These are phyloP conservation scores for Fusarium sp. DNA, from an alignment of 2,329 filamentous ascomycete species.

Conservation along the genomic window DNA sequence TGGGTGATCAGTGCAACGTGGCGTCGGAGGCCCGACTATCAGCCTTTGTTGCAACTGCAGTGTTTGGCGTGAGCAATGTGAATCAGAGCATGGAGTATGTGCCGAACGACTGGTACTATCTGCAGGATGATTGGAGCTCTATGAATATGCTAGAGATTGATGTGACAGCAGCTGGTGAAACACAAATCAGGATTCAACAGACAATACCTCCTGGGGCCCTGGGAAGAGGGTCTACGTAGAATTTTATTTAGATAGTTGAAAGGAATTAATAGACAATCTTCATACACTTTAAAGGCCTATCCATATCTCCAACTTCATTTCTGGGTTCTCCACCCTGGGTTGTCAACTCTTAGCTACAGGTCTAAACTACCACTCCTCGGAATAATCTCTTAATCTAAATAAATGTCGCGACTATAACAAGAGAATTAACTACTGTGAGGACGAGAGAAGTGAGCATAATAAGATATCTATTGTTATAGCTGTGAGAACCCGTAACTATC, in stretches of 20 bases:
- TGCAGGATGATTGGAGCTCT: background rate
- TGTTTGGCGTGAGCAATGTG: background rate
- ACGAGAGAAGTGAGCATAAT: fast-evolving
- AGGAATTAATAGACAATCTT: background rate
- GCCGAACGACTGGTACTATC: background rate
- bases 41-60: background rate
- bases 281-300: background rate
- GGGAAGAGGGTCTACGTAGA: too few relatives aligned
- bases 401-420: fast-evolving
- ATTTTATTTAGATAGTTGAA: fast-evolving
- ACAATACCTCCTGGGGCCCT: background rate
- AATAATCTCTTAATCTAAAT: fast-evolving
- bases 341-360: background rate
- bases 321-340: background rate
- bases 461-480: background rate
- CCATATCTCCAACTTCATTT: fast-evolving
- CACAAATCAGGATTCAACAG: background rate
- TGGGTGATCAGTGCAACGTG: background rate
- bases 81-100: background rate
- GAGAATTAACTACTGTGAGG: fast-evolving
- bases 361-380: fast-evolving
- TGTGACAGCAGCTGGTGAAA: background rate
- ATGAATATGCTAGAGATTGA: background rate
- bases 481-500: background rate
- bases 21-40: background rate